phyloP scores from a whole-genome alignment of 768 basidiomycete species.

The Tremella mesenterica region DNA sequence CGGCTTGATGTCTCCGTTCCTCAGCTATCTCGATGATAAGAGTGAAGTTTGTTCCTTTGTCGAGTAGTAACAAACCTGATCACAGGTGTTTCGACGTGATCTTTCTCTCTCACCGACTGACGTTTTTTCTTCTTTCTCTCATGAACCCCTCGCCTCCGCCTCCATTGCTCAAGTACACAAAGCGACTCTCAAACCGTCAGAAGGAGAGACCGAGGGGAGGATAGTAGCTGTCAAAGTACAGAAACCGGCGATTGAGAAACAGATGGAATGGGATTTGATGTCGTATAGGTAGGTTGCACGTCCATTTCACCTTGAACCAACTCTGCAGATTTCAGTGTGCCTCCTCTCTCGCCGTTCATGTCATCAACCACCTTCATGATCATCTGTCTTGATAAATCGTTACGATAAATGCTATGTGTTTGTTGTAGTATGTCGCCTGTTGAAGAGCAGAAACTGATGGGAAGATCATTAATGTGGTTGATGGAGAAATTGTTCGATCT shows the following conservation, averaged over 20 bases:
- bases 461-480: slow-evolving; percentile 45
- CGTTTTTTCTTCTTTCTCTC: slow-evolving; percentile 70
- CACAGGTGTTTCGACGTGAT: slow-evolving; percentile 47
- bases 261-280: slow-evolving; percentile 60
- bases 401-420: no score
- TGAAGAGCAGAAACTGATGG: neutral
- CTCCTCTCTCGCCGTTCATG: no score
- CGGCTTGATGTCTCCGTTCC: no score
- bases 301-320: no score
- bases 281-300: slow-evolving; percentile 33
- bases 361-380: no score
- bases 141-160: slow-evolving; percentile 70
- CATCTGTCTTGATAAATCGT: no score
- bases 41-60: no score
- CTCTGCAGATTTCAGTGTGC: no score
- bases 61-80: neutral
- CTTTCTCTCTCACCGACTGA: slow-evolving; percentile 59
- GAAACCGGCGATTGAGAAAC: slow-evolving; percentile 76
- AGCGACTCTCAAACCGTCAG: slow-evolving; percentile 52
- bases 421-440: no score
- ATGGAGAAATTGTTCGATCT: slow-evolving; percentile 64
- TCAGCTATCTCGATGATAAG: no score
- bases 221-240: slow-evolving; percentile 89
- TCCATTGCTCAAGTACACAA: slow-evolving; percentile 88
- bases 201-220: slow-evolving; percentile 27